Percentiles rank a stretch among this genome's conserved stretches.
phyloP scores from a whole-genome alignment of 2,329 filamentous ascomycete species.

The Orbilia brochopaga region DNA sequence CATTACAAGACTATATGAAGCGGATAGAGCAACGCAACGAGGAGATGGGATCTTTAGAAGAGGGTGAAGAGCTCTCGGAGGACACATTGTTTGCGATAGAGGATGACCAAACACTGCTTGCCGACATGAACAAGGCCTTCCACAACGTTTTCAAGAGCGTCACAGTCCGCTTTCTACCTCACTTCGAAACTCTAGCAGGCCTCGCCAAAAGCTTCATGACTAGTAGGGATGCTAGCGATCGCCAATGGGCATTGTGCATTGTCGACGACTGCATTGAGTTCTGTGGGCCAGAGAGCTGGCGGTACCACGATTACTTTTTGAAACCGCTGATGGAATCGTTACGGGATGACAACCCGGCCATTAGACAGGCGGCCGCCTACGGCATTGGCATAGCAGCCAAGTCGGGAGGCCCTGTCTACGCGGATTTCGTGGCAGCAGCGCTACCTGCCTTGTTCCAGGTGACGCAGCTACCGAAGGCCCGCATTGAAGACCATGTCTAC shows the following conservation, averaged over 20 bases:
- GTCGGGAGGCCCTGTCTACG: constrained; percentile 84
- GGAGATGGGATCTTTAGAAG: constrained; percentile 80
- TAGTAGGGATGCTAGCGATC: constrained; percentile 82
- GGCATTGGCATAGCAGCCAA: constrained; percentile 95
- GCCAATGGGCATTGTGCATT: constrained; percentile 98
- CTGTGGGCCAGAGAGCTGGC: constrained; percentile 85
- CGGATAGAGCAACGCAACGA: constrained; percentile 83
- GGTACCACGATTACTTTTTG: constrained; percentile 84
- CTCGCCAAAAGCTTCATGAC: constrained; percentile 86
- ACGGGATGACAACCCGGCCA: constrained; percentile 82
- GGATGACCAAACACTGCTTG: constrained; percentile 93
- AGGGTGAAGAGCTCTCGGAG: constrained; percentile 87
- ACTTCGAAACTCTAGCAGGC: constrained; percentile 83
- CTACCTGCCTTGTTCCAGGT: constrained; percentile 84
- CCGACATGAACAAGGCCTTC: constrained; percentile 99
- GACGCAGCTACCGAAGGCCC: constrained; percentile 77
- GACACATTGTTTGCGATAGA: constrained; percentile 90
- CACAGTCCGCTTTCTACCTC: constrained; percentile 77
- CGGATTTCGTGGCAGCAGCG: constrained; percentile 80
- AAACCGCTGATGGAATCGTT: constrained; percentile 86
- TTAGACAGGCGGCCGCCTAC: constrained; percentile 93
- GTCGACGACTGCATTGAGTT: constrained; percentile 98
- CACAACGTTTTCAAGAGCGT: constrained; percentile 99
- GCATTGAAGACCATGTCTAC: constrained; percentile 91
- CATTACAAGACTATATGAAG: constrained; percentile 89